Percentiles rank a stretch among this genome's conserved stretches.
phyloP scores from a whole-genome alignment of 192 early-diverging fungal species.

The Mortierella hygrophila region DNA sequence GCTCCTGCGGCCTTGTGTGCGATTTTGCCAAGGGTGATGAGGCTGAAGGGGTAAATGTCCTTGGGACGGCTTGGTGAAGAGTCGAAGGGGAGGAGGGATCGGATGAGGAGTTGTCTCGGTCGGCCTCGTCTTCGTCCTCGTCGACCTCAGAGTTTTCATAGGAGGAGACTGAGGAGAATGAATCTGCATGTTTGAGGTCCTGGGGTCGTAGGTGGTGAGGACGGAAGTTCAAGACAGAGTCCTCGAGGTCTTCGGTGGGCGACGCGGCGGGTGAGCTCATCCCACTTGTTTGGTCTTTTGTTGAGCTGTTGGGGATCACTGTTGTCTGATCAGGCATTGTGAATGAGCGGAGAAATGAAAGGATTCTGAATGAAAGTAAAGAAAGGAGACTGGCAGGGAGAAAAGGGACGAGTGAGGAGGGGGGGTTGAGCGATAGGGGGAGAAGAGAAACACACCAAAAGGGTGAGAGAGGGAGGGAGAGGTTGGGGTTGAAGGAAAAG shows the following conservation, averaged over 20 bases:
- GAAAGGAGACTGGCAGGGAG: background rate
- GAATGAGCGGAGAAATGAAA: background rate
- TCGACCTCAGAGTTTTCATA: conserved; percentile 48
- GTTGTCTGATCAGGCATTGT: background rate
- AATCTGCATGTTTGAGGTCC: conserved; percentile 38
- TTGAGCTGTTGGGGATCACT: background rate
- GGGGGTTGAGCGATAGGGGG: background rate
- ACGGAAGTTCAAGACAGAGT: conserved; percentile 18
- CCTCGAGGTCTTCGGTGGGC: background rate
- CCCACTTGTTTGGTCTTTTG: background rate
- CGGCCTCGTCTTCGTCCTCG: conserved; percentile 7
- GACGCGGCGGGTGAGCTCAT: background rate
- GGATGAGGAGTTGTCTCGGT: background rate
- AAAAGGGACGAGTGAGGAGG: background rate
- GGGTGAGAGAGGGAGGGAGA: background rate
- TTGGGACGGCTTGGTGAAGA: background rate
- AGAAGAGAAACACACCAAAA: background rate
- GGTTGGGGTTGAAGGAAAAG: background rate
- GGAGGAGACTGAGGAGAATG: conserved; percentile 58
- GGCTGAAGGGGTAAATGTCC: background rate
- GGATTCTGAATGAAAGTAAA: background rate
- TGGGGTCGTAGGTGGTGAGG: conserved; percentile 48
- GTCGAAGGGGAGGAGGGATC: background rate
- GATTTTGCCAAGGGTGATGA: background rate
- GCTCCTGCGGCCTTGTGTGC: conserved; percentile 4